These are phyloP conservation scores for Cunninghamia lanceolata DNA, from an alignment of 75 land plant genomes.

Conservation along the genomic window DNA sequence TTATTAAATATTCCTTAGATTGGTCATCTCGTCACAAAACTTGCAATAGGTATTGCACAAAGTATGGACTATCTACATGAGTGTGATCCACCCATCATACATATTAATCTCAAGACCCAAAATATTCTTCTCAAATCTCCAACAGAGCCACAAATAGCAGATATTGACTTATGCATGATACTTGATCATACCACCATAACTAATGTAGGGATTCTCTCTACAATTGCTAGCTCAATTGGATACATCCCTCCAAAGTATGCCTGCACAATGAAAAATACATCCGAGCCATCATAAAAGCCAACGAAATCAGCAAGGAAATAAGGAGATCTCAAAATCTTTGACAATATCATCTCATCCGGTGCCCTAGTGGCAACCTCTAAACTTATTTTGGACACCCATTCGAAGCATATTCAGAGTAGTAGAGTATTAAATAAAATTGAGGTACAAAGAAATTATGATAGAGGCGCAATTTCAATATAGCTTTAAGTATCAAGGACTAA, in stretches of 20 bases:
- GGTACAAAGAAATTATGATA: too few species aligned
- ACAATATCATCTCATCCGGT: too few species aligned
- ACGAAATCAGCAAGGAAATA: too few species aligned
- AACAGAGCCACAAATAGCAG: constrained; percentile 60
- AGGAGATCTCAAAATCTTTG: too few species aligned
- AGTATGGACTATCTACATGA: constrained; percentile 65
- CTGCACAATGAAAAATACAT: neutral
- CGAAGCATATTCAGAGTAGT: too few species aligned
- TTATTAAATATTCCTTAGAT: constrained; percentile 10
- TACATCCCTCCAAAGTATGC: constrained; percentile 67
- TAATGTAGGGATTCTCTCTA: constrained; percentile 48
- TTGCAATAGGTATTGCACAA: constrained; percentile 58
- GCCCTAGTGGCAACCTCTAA: too few species aligned
- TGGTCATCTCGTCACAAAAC: constrained; percentile 30
- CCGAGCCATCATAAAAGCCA: too few species aligned
- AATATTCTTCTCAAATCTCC: constrained; percentile 52
- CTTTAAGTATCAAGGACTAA: too few species aligned
- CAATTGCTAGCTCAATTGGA: constrained; percentile 67
- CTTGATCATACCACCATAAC: constrained; percentile 11
- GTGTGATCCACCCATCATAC: constrained; percentile 36
- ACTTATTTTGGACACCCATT: too few species aligned
- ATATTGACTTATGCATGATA: constrained; percentile 66
- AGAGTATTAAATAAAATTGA: too few species aligned
- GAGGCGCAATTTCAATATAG: too few species aligned
- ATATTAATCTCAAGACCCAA: constrained; percentile 57